Percentiles rank a stretch among this genome's conserved stretches.
Conservation (phyloP, 1,284 basidiomycete species). For the Inonotus hispidus region DNA sequence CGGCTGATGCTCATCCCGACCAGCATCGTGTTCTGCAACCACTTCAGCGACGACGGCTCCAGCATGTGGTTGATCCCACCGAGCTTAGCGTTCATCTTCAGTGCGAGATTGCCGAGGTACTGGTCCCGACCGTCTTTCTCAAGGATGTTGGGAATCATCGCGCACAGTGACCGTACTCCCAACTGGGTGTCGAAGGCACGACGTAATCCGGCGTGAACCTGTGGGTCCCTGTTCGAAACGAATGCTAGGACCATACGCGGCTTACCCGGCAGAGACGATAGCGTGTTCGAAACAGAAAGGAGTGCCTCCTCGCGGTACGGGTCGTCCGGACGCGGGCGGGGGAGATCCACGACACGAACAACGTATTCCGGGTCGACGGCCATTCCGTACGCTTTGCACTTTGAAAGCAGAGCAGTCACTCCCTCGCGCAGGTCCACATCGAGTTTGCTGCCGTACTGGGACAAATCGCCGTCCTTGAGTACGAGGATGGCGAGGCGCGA, state of each 20-base stretch:
- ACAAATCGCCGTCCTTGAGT: background rate
- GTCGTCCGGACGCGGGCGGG: background rate
- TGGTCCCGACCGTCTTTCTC: slow-evolving; percentile 55
- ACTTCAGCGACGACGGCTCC: slow-evolving; percentile 47
- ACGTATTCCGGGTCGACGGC: background rate
- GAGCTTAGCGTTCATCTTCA: slow-evolving; percentile 68
- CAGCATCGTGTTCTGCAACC: slow-evolving; percentile 72
- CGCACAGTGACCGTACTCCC: slow-evolving; percentile 29
- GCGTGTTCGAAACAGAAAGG: slow-evolving; percentile 34
- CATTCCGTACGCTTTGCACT: background rate
- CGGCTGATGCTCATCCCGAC: slow-evolving; percentile 23
- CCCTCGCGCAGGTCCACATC: slow-evolving; percentile 31
- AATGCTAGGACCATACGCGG: background rate
- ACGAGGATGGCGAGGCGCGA: background rate
- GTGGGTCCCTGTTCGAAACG: background rate
- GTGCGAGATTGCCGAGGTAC: slow-evolving; percentile 68
- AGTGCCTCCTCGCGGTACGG: background rate
- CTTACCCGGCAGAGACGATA: slow-evolving; percentile 33
- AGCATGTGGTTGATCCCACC: slow-evolving; percentile 72
- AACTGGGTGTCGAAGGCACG: slow-evolving; percentile 38
- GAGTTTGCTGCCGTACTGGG: slow-evolving; percentile 25
- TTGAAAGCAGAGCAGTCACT: background rate
- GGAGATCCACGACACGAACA: background rate
- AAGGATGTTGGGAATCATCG: slow-evolving; percentile 25
- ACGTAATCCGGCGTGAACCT: slow-evolving; percentile 27